Evolutionary conservation across 106 monocot genomes (phyloP), one percentile per base, ranked within the genome.

Genomic region (Apostasia shenzhenica): DNA sequence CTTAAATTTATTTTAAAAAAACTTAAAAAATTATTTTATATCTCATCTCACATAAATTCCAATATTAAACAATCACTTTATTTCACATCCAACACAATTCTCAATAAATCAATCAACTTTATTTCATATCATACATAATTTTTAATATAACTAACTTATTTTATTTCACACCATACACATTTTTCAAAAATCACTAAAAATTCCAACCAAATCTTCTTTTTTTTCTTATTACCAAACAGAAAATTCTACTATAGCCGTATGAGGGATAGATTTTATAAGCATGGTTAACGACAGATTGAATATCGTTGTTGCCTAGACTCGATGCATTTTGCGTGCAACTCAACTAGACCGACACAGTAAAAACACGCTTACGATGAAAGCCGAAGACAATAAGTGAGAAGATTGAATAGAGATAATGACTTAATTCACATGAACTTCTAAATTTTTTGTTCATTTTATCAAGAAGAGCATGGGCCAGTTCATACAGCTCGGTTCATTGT

Each of bases 241-340:
- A n/a, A 82, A 26, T 26, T 26, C 26, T 26, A 26, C 0, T 5
- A 97, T 84, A 45, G 95, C 92, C 59, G 78, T 69, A 55, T 89
- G 86, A 37, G 92, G 89, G 46, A 97, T 84, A 66, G 89, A 92
- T 63, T 92, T 97, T 41, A 92, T 92, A 72, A 89, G 95, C 88
- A 60, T 89, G 89, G 8, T 82, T 89, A 45, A 97, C 78, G 66
- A 89, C 78, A 38, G 71, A 63, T 9, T 88, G 86, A 55, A 79
- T 60, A 50, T 68, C 85, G 49, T 92, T 86, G 73, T 84, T 85
- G 6, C 71, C 44, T 56, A 81, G 86, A 40, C 83, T 97, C 55
- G 84, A 48, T 45, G 78, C 48, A 51, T 14, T 74, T 72, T 91
- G 89, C 45, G 83, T 74, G 47, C 65, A 65, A 37, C 70, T 82